Conservation (phyloP, 805 yeast genomes). For the Metschnikowia sp. region DNA sequence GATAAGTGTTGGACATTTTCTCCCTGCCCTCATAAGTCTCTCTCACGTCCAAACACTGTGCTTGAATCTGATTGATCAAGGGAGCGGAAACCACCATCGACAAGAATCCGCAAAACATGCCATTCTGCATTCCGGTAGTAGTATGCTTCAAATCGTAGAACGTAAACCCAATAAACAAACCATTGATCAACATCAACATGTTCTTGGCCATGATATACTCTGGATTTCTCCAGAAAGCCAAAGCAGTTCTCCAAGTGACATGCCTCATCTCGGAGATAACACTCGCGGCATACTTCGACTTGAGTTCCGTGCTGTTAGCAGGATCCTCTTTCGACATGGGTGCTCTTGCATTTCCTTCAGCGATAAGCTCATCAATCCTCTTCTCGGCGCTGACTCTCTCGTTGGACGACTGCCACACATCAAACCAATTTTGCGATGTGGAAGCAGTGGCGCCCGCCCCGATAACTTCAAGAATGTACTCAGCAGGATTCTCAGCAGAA, state of each 20-base stretch:
- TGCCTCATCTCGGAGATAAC: constrained; percentile 6
- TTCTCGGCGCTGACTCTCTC: constrained; percentile 9
- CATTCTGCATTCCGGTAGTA: constrained; percentile 26
- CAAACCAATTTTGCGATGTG: constrained; percentile 14
- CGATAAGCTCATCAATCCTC: constrained; percentile 10
- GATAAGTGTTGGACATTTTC: constrained; percentile 66
- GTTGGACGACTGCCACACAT: constrained; percentile 12
- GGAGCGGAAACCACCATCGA: constrained; percentile 58
- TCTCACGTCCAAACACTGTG: constrained; percentile 53
- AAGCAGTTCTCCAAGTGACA: constrained; percentile 10
- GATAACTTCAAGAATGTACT: constrained; percentile 17
- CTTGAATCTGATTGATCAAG: constrained; percentile 59
- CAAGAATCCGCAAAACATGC: constrained; percentile 52
- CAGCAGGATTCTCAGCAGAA: constrained; percentile 16
- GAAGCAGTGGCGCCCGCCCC: constrained; percentile 19
- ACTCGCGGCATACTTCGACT: constrained; percentile 10
- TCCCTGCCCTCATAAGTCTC: constrained; percentile 70
- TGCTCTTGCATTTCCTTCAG: constrained; percentile 1
- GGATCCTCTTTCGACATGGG: neutral
- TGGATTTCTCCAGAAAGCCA: constrained; percentile 17
- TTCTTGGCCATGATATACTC: constrained; percentile 16
- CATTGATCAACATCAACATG: constrained; percentile 35
- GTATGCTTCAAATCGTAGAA: constrained; percentile 20
- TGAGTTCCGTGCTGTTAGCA: constrained; percentile 8
- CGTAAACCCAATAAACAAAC: constrained; percentile 41